These are phyloP conservation scores for Acer yangbiense DNA, from an alignment of 345 rosid species.

Conservation along the genomic window DNA sequence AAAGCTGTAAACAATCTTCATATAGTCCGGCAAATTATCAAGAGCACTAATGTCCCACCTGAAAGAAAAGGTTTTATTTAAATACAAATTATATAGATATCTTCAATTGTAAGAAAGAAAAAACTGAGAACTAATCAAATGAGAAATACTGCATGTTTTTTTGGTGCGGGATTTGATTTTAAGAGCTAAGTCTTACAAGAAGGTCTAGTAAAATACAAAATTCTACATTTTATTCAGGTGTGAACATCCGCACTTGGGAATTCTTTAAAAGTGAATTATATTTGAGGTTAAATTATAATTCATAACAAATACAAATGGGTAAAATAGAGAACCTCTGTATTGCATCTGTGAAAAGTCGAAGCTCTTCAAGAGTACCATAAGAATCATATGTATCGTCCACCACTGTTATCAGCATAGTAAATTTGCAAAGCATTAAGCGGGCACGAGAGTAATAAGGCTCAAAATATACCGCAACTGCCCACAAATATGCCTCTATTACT, in stretches of 20 bases:
- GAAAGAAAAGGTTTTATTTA: not conserved
- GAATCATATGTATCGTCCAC: not conserved
- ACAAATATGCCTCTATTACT: not conserved
- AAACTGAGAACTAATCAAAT: too few species aligned
- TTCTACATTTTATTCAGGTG: too few species aligned
- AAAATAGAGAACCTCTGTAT: not conserved
- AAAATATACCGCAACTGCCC: not conserved
- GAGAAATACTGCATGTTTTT: too few species aligned
- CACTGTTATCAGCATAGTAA: not conserved
- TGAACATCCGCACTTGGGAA: too few species aligned
- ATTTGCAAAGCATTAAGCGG: not conserved
- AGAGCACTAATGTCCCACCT: slow-evolving; percentile 11
- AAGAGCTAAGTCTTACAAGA: too few species aligned
- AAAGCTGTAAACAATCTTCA: not conserved
- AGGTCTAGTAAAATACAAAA: too few species aligned
- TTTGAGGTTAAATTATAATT: too few species aligned
- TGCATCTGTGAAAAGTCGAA: not conserved
- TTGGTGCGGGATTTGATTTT: too few species aligned
- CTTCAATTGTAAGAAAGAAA: too few species aligned
- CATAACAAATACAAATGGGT: too few species aligned
- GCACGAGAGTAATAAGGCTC: not conserved
- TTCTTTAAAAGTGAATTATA: too few species aligned
- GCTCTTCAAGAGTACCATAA: not conserved
- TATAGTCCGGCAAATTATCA: slow-evolving; percentile 7
- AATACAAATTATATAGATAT: not conserved